These are phyloP conservation scores for Fusarium decemcellulare DNA, from an alignment of 2,329 filamentous ascomycete species.

Conservation along the genomic window DNA sequence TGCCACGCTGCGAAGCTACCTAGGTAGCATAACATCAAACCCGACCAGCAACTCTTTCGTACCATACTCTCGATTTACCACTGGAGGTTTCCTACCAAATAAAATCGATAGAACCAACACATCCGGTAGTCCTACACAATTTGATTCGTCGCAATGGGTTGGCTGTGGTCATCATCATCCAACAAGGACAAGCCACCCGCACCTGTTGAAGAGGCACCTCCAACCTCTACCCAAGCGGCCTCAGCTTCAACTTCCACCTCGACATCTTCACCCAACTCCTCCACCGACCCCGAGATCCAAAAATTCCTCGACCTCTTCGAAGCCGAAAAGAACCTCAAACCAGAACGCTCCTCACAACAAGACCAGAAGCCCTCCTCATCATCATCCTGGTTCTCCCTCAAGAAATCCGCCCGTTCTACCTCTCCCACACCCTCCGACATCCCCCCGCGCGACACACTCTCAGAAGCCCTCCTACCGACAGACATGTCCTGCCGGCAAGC, in stretches of 20 bases:
- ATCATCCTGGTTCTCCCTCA: slow-evolving; percentile 54
- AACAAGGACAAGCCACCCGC: slow-evolving; percentile 41
- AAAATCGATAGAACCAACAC: slow-evolving; percentile 1
- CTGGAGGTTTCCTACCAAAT: background rate
- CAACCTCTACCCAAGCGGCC: slow-evolving; percentile 36
- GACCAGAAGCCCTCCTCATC: slow-evolving; percentile 50
- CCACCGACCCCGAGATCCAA: slow-evolving; percentile 66
- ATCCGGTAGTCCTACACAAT: background rate
- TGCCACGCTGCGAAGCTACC: background rate
- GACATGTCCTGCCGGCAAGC: slow-evolving; percentile 90
- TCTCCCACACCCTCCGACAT: slow-evolving; percentile 37
- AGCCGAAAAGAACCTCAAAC: slow-evolving; percentile 47
- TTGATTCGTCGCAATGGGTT: slow-evolving; percentile 65
- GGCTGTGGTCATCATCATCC: slow-evolving; percentile 68
- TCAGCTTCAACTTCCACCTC: slow-evolving; percentile 34
- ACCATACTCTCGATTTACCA: too few species aligned
- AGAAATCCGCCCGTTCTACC: slow-evolving; percentile 47
- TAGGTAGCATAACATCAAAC: background rate
- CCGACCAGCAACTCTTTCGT: too few species aligned
- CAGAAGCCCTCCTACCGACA: slow-evolving; percentile 81
- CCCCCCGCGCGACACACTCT: slow-evolving; percentile 61
- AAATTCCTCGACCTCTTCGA: slow-evolving; percentile 67
- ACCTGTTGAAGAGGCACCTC: slow-evolving; percentile 40
- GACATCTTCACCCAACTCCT: slow-evolving; percentile 41
- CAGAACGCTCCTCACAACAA: slow-evolving; percentile 36